phyloP scores from a whole-genome alignment of 257 asterid species.

The Solanum rostratum region DNA sequence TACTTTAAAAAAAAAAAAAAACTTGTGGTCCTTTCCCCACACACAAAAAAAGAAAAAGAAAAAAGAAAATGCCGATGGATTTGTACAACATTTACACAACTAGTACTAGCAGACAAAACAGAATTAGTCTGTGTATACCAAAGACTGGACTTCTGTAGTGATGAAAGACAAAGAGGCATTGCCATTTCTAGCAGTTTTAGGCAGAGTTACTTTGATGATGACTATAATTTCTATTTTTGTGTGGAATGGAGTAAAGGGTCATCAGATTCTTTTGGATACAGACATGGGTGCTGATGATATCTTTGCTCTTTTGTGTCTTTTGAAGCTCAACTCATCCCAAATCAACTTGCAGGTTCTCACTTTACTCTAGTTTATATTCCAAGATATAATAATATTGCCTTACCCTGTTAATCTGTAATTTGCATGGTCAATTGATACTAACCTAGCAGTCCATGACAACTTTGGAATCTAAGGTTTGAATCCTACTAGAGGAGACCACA shows the following conservation, averaged over 20 bases:
- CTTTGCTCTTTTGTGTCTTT: conserved; percentile 60
- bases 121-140: neutral
- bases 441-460: no score
- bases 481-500: no score
- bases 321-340: conserved; percentile 47
- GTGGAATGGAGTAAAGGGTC: neutral
- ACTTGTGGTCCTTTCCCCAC: no score
- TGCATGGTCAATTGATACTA: neutral
- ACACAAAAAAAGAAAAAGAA: no score
- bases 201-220: neutral
- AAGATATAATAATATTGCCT: neutral
- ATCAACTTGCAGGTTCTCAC: neutral
- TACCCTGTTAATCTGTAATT: neutral
- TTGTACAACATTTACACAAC: no score
- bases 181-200: neutral
- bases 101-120: neutral
- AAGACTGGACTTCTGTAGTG: neutral
- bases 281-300: conserved; percentile 78
- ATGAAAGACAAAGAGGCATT: neutral
- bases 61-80: no score
- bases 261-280: conserved; percentile 16
- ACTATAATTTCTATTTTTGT: neutral
- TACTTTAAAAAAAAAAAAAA: no score
- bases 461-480: no score
- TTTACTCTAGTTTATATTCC: neutral